phyloP scores from a whole-genome alignment of 2,329 filamentous ascomycete genomes.

The Talaromyces sp. region DNA sequence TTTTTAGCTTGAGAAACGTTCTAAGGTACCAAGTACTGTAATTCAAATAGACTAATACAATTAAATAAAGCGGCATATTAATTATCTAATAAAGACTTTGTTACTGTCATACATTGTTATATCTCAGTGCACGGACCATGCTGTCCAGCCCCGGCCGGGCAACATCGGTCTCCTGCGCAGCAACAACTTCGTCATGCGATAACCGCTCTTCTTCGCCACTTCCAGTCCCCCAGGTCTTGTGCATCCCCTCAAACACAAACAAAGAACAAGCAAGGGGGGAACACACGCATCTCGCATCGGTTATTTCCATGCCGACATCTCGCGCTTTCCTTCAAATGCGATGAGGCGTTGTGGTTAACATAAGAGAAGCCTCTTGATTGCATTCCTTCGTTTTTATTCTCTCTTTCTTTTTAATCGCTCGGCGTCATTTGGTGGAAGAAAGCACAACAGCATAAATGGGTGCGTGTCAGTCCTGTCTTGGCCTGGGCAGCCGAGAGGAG shows the following conservation, averaged over 20 bases:
- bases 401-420: not conserved
- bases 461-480: constrained; percentile 40
- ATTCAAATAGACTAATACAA: too few species aligned
- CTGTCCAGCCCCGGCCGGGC: not conserved
- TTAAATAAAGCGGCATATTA: too few species aligned
- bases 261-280: not conserved
- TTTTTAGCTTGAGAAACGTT: too few species aligned
- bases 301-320: not conserved
- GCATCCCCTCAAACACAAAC: not conserved
- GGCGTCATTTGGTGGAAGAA: not conserved
- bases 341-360: not conserved
- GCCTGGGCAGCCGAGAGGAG: constrained; percentile 31
- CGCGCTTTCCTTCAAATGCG: not conserved
- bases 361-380: not conserved
- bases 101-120: too few species aligned
- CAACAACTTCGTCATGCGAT: not conserved
- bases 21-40: too few species aligned
- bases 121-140: not conserved
- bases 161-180: not conserved
- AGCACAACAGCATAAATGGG: constrained; percentile 30
- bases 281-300: not conserved
- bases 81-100: too few species aligned
- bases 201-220: not conserved
- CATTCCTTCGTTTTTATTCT: not conserved
- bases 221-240: not conserved